Conservation (phyloP, 2,329 filamentous ascomycete genomes). For the Colletotrichum australisinense region DNA sequence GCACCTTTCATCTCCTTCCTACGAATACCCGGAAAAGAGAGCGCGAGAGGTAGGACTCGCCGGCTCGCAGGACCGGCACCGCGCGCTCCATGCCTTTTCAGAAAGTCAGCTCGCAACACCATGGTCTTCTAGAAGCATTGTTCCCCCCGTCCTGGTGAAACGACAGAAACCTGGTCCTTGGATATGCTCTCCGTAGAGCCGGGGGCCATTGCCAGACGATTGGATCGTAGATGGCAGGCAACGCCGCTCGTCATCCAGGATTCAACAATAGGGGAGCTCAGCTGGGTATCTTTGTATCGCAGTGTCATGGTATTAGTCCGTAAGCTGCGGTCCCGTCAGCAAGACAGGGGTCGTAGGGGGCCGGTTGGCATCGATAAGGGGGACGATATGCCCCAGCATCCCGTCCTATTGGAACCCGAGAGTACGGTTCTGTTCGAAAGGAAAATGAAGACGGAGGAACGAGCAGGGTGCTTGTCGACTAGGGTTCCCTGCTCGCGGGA, state of each 20-base stretch:
- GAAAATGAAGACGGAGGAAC: conserved; percentile 31
- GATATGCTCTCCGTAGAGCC: conserved; percentile 1
- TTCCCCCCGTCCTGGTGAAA: conserved; percentile 21
- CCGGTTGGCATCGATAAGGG: conserved; percentile 3
- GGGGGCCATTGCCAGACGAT: background rate
- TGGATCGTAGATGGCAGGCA: conserved; percentile 15
- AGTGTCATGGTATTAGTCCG: background rate
- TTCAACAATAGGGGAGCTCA: background rate
- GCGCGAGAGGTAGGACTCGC: background rate
- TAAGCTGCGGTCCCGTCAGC: background rate
- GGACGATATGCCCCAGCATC: conserved; percentile 23
- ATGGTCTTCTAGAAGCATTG: conserved; percentile 34
- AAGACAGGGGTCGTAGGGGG: conserved; percentile 8
- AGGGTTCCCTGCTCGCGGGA: conserved; percentile 24
- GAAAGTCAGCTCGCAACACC: conserved; percentile 7
- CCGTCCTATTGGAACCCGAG: conserved; percentile 31
- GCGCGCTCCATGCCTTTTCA: conserved; percentile 1
- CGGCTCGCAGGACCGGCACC: conserved; percentile 13
- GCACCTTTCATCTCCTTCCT: background rate
- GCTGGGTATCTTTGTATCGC: conserved; percentile 19
- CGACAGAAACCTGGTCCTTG: conserved; percentile 10
- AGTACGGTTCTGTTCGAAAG: conserved; percentile 29
- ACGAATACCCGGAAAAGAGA: background rate
- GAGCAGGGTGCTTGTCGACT: conserved; percentile 19
- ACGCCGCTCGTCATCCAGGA: conserved; percentile 11